Percentiles rank a stretch among this genome's conserved stretches.
Evolutionary conservation across 805 yeast genomes (phyloP).

Genomic region (Yarrowia phangngaensis): DNA sequence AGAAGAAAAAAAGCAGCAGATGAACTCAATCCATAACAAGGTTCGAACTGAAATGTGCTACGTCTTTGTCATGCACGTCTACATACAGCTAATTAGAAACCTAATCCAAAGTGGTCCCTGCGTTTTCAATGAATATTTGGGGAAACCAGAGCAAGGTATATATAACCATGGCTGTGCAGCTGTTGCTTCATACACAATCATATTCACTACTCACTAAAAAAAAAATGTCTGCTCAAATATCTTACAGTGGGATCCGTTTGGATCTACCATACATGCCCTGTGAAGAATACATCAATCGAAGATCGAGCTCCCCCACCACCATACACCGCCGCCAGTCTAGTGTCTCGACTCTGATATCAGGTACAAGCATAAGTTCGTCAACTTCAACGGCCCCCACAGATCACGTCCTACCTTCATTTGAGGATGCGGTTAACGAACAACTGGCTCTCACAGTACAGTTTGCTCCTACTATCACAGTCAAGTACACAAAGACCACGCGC

Average conservation of each 20-base stretch:
- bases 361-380: neutral
- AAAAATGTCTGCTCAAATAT: slow-evolving; percentile 5
- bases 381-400: slow-evolving; percentile 4
- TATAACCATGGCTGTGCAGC: slow-evolving; percentile 7
- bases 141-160: neutral
- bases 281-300: slow-evolving; percentile 14
- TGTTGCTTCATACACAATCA: neutral
- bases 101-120: slow-evolving; percentile 23
- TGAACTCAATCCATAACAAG: too few species aligned
- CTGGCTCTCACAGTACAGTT: slow-evolving; percentile 14
- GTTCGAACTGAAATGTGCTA: too few species aligned
- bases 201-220: neutral
- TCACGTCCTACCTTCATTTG: slow-evolving; percentile 18
- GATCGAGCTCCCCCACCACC: neutral
- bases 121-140: neutral
- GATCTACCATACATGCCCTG: slow-evolving; percentile 25
- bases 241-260: slow-evolving; percentile 12
- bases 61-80: slow-evolving; percentile 23
- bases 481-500: slow-evolving; percentile 9
- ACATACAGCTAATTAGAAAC: slow-evolving; percentile 20
- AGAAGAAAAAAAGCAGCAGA: too few species aligned
- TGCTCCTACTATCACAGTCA: slow-evolving; percentile 12
- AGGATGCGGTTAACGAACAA: slow-evolving; percentile 19
- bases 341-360: slow-evolving; percentile 2
- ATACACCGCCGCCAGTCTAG: neutral